Conservation (phyloP, 768 basidiomycete genomes). For the Suillus placidus region DNA sequence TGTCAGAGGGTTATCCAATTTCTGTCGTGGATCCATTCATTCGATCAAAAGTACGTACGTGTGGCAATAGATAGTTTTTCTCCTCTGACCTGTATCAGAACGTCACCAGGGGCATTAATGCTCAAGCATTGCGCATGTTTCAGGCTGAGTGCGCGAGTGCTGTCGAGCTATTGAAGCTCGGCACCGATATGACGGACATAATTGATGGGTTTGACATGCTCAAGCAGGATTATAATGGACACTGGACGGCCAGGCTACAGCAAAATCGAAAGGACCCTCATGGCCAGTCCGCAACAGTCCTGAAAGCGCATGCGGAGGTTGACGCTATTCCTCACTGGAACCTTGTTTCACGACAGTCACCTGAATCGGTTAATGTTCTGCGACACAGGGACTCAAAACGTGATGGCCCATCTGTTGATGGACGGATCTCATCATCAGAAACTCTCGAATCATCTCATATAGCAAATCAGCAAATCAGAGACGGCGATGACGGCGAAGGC, state of each 20-base stretch:
- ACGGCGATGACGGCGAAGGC: background rate
- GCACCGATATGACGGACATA: slow-evolving; percentile 84
- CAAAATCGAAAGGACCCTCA: background rate
- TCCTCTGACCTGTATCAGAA: slow-evolving; percentile 21
- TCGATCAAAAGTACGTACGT: slow-evolving; percentile 34
- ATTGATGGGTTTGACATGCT: slow-evolving; percentile 8
- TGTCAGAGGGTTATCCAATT: slow-evolving; percentile 11
- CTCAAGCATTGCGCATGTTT: slow-evolving; percentile 7
- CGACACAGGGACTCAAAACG: background rate
- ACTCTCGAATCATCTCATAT: background rate
- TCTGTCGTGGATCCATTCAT: slow-evolving; percentile 47
- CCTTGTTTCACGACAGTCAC: background rate
- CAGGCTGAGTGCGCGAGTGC: slow-evolving; percentile 6
- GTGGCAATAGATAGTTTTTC: background rate
- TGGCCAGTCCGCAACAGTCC: background rate
- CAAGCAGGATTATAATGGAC: background rate
- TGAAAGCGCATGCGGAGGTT: background rate
- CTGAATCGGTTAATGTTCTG: background rate
- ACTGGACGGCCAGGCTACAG: background rate
- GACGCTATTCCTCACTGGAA: background rate
- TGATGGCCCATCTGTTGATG: background rate
- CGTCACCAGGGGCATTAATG: slow-evolving; percentile 18
- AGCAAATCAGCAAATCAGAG: background rate
- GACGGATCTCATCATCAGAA: background rate
- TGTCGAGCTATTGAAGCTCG: slow-evolving; percentile 84